A percentile compares a stretch with the other conserved stretches of the same genome.
These are phyloP conservation scores for Leishmania major DNA, from an alignment of 208 protist genomes.

Conservation along the genomic window DNA sequence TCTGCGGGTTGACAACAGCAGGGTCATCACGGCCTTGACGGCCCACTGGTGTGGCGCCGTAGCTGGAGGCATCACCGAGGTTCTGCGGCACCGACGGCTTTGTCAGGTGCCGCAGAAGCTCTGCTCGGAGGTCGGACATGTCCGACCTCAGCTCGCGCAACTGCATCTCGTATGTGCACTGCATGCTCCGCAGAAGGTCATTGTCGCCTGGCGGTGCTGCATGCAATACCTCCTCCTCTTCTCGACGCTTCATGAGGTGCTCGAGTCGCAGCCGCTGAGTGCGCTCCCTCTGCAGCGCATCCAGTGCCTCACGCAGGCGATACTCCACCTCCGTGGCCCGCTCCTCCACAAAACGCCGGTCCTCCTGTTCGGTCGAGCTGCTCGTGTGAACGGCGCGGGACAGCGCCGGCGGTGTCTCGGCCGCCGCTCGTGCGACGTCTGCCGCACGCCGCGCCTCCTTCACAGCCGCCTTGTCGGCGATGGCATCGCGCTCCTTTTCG, in stretches of 20 bases:
- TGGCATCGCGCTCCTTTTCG: conserved; percentile 22
- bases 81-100: background rate
- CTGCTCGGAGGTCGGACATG: conserved; percentile 19
- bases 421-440: background rate
- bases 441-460: conserved; percentile 26
- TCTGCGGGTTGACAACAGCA: background rate
- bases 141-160: conserved; percentile 25
- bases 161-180: conserved; percentile 25
- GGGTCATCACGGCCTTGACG: background rate
- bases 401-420: background rate
- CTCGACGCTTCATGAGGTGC: conserved; percentile 18
- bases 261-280: conserved; percentile 34
- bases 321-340: conserved; percentile 24
- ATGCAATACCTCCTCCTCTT: conserved; percentile 13
- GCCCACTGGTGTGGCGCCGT: background rate
- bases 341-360: conserved; percentile 24
- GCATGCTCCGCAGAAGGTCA: background rate
- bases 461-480: conserved; percentile 6
- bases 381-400: conserved; percentile 8
- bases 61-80: conserved; percentile 1
- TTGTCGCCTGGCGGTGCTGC: background rate
- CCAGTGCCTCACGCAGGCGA: conserved; percentile 33
- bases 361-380: conserved; percentile 26
- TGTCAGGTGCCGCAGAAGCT: conserved; percentile 14
- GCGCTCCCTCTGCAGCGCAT: conserved; percentile 42